Conservation (phyloP, 192 early-diverging fungal species). For the Linnemannia zychae region DNA sequence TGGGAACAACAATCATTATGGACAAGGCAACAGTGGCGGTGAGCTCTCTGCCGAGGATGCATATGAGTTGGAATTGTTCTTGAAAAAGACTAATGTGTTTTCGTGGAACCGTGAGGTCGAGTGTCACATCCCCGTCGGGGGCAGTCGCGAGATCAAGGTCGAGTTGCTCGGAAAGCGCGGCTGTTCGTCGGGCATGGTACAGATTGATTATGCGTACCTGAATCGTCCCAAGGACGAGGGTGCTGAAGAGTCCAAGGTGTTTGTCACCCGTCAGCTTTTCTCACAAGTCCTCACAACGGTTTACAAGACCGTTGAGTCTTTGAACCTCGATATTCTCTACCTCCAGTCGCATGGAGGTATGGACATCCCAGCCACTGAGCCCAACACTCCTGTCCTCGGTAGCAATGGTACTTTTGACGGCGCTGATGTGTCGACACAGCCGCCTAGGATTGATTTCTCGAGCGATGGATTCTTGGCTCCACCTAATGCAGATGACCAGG, state of each 20-base stretch:
- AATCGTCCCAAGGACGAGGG: slow-evolving; percentile 39
- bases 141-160: slow-evolving; percentile 67
- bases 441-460: slow-evolving; percentile 58
- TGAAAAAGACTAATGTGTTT: slow-evolving; percentile 67
- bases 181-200: slow-evolving; percentile 77
- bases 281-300: slow-evolving; percentile 81
- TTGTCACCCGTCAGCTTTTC: slow-evolving; percentile 76
- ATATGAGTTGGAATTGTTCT: slow-evolving; percentile 83
- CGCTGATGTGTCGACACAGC: not conserved
- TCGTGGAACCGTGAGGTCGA: slow-evolving; percentile 66
- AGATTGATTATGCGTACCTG: slow-evolving; percentile 78
- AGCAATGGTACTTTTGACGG: slow-evolving; percentile 16
- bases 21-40: slow-evolving; percentile 41
- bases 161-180: slow-evolving; percentile 80
- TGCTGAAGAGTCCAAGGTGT: slow-evolving; percentile 48
- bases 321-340: slow-evolving; percentile 78
- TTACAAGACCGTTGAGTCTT: slow-evolving; percentile 68
- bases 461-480: slow-evolving; percentile 54
- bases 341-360: slow-evolving; percentile 59
- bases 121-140: slow-evolving; percentile 63
- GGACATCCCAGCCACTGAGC: slow-evolving; percentile 45
- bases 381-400: slow-evolving; percentile 33
- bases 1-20: slow-evolving; percentile 13
- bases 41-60: slow-evolving; percentile 75
- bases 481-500: slow-evolving; percentile 12